Percentiles rank a stretch among this genome's conserved stretches.
These are phyloP conservation scores for Zymoseptoria passerinii DNA, from an alignment of 2,329 filamentous ascomycete species.

Conservation along the genomic window DNA sequence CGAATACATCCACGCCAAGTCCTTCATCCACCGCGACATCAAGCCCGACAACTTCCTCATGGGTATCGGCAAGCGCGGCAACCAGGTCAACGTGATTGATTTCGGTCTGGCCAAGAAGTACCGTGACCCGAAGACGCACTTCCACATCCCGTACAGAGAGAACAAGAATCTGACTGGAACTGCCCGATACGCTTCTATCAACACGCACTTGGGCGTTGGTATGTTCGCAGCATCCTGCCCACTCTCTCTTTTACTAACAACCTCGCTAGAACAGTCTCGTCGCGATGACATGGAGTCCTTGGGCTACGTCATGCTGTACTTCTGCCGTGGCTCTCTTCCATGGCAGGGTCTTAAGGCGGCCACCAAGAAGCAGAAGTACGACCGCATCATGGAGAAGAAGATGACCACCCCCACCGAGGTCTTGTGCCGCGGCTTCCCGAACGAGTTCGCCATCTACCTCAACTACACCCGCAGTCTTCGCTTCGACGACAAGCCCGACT, in stretches of 20 bases:
- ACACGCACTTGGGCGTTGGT: constrained; percentile 94
- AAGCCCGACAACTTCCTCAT: constrained; percentile 99
- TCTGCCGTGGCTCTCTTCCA: constrained; percentile 95
- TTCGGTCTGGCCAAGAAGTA: constrained; percentile 99
- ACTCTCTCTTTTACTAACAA: constrained; percentile 6
- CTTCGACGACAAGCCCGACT: constrained; percentile 99
- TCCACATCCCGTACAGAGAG: constrained; percentile 99
- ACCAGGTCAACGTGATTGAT: constrained; percentile 99
- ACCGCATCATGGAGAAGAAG: constrained; percentile 99
- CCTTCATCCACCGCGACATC: constrained; percentile 98
- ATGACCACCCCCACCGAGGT: constrained; percentile 99
- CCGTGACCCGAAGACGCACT: constrained; percentile 98
- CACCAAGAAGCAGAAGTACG: constrained; percentile 93
- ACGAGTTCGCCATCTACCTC: constrained; percentile 98
- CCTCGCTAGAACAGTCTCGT: constrained; percentile 76
- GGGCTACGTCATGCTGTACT: constrained; percentile 99
- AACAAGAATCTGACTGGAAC: constrained; percentile 99
- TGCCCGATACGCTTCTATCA: constrained; percentile 96
- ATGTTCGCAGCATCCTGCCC: constrained; percentile 21
- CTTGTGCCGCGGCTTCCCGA: constrained; percentile 96
- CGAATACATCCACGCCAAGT: constrained; percentile 99
- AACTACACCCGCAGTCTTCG: constrained; percentile 98
- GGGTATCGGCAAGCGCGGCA: constrained; percentile 97
- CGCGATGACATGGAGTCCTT: constrained; percentile 99
- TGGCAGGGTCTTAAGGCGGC: constrained; percentile 79